These are phyloP conservation scores for Saxispiralis lemnorum DNA, from an alignment of 495 filamentous ascomycete species.

Conservation along the genomic window DNA sequence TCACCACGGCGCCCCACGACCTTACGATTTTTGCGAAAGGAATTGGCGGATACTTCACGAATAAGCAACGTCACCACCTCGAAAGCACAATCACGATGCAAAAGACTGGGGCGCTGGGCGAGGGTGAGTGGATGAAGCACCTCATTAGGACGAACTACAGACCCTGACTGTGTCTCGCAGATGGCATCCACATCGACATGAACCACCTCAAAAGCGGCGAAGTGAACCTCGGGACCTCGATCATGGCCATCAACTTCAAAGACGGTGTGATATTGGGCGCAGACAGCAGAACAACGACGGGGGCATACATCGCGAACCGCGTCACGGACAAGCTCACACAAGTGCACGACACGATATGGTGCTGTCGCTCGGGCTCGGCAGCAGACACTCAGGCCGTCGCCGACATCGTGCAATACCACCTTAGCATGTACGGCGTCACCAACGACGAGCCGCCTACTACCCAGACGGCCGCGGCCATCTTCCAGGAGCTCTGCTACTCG, in stretches of 20 bases:
- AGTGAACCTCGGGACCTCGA: slow-evolving; percentile 87
- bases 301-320: slow-evolving; percentile 95
- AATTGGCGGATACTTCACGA: too few relatives aligned
- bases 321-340: slow-evolving; percentile 98
- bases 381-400: slow-evolving; percentile 96
- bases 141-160: neutral
- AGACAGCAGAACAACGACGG: slow-evolving; percentile 95
- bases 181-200: slow-evolving; percentile 99
- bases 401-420: slow-evolving; percentile 90
- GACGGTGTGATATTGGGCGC: slow-evolving; percentile 93
- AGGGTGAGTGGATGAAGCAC: slow-evolving; percentile 18
- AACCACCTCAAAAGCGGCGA: slow-evolving; percentile 81
- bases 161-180: slow-evolving; percentile 31
- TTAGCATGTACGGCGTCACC: slow-evolving; percentile 75
- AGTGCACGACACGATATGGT: slow-evolving; percentile 98
- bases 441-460: slow-evolving; percentile 83
- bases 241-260: slow-evolving; percentile 94
- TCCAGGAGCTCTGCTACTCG: slow-evolving; percentile 91
- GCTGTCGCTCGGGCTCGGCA: slow-evolving; percentile 89
- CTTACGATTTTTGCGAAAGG: too few relatives aligned
- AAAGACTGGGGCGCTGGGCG: slow-evolving; percentile 26
- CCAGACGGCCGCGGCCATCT: slow-evolving; percentile 80
- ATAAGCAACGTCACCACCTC: too few relatives aligned
- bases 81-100: slow-evolving; percentile 1
- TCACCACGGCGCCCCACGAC: too few relatives aligned